Evolutionary conservation across 352 stramenopile species (phyloP).

Genomic region (Phytophthora pini): DNA sequence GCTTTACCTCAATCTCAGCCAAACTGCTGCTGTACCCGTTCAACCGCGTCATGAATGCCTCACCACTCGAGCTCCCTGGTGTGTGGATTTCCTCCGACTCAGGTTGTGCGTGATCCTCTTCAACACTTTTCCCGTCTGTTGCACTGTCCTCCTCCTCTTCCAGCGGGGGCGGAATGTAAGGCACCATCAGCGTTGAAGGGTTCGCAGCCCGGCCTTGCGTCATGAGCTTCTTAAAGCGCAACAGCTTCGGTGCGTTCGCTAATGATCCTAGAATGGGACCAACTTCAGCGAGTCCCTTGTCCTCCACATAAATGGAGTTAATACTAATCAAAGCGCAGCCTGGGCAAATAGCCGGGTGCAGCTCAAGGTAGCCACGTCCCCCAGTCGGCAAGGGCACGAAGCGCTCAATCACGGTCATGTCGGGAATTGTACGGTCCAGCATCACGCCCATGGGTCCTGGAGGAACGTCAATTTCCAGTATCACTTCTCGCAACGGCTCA

Average conservation of each 20-base stretch:
- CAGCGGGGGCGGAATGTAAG: constrained; percentile 71
- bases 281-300: constrained; percentile 74
- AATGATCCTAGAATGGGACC: constrained; percentile 73
- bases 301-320: constrained; percentile 79
- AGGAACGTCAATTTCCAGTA: constrained; percentile 83
- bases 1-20: constrained; percentile 51
- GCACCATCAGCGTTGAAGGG: constrained; percentile 69
- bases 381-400: constrained; percentile 76
- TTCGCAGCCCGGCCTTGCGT: constrained; percentile 74
- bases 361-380: constrained; percentile 76
- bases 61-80: constrained; percentile 23
- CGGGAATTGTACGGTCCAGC: constrained; percentile 75
- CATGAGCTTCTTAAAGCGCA: constrained; percentile 91
- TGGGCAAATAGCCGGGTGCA: constrained; percentile 82
- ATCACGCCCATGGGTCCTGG: constrained; percentile 85
- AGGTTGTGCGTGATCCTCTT: constrained; percentile 20
- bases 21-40: constrained; percentile 55
- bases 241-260: constrained; percentile 56
- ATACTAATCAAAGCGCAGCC: constrained; percentile 81
- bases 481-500: constrained; percentile 74
- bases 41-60: constrained; percentile 54
- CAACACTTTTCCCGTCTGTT: constrained; percentile 28
- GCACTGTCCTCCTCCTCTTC: constrained; percentile 40
- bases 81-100: constrained; percentile 32
- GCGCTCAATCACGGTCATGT: constrained; percentile 84